These are phyloP conservation scores for Ophiostoma angusticollis DNA, from an alignment of 2,329 filamentous ascomycete species.

Conservation along the genomic window DNA sequence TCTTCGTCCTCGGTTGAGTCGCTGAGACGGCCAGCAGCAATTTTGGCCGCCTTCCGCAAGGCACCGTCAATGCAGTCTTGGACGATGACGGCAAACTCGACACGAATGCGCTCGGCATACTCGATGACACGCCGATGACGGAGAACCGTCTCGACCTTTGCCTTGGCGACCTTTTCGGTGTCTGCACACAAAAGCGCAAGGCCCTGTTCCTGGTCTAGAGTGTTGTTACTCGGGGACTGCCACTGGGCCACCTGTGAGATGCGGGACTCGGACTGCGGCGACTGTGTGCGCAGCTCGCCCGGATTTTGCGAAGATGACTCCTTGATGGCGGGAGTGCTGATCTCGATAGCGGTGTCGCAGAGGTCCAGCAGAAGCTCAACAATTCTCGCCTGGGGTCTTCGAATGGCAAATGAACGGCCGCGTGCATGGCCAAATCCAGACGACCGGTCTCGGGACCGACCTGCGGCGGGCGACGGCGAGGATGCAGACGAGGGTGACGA, in stretches of 20 bases:
- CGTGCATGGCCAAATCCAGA: conserved; percentile 66
- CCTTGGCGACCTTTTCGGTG: conserved; percentile 69
- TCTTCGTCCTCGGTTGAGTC: conserved; percentile 58
- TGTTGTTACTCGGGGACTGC: conserved; percentile 87
- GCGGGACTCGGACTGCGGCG: conserved; percentile 87
- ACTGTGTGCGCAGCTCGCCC: conserved; percentile 81
- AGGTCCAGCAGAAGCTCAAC: conserved; percentile 90
- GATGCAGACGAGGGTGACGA: conserved; percentile 27
- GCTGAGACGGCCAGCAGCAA: conserved; percentile 72
- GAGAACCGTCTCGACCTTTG: conserved; percentile 86
- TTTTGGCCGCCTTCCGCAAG: conserved; percentile 74
- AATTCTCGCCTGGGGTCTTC: conserved; percentile 79
- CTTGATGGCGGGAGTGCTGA: conserved; percentile 87
- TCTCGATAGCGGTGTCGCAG: conserved; percentile 89
- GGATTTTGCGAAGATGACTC: conserved; percentile 55
- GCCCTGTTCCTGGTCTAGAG: conserved; percentile 85
- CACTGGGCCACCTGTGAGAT: conserved; percentile 92
- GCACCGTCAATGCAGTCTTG: conserved; percentile 93
- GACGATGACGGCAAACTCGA: conserved; percentile 85
- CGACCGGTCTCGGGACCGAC: conserved; percentile 58
- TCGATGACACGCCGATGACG: conserved; percentile 88
- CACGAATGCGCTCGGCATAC: conserved; percentile 86
- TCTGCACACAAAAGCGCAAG: conserved; percentile 79
- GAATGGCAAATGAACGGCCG: conserved; percentile 78
- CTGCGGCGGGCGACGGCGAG: conserved; percentile 58